Conservation (phyloP, 306 rosid genomes). For the Luffa acutangula region DNA sequence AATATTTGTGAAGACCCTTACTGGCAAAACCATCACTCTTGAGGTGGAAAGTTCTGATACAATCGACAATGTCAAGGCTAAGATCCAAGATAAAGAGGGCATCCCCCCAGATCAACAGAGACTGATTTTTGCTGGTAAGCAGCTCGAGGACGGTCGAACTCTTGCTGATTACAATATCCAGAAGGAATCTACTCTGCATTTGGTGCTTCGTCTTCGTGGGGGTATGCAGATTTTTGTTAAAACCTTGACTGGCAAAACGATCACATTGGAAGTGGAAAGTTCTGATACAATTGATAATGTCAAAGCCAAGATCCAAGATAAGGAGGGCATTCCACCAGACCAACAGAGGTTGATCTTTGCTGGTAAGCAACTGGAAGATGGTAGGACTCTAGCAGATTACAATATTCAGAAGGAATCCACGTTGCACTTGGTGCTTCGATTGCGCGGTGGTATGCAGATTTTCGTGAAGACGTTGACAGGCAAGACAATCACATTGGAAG, state of each 20-base stretch:
- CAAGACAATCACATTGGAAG: too few relatives aligned
- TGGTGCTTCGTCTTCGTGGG: neutral
- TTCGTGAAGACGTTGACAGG: too few relatives aligned
- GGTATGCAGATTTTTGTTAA: too few relatives aligned
- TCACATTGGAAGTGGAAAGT: too few relatives aligned
- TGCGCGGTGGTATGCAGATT: slow-evolving; percentile 12
- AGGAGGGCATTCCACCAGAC: neutral
- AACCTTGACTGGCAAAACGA: too few relatives aligned
- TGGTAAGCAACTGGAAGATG: neutral
- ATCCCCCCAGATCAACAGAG: neutral
- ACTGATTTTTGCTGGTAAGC: slow-evolving; percentile 1
- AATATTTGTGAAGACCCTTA: neutral
- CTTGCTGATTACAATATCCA: neutral
- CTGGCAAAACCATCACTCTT: neutral
- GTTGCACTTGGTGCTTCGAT: neutral
- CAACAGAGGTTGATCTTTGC: neutral
- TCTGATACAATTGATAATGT: too few relatives aligned
- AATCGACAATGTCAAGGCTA: neutral
- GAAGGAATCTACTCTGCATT: neutral
- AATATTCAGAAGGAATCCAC: neutral
- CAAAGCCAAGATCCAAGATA: neutral
- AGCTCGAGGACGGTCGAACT: neutral
- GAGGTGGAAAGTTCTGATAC: slow-evolving; percentile 7
- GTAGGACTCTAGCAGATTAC: slow-evolving; percentile 6
- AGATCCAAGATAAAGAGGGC: slow-evolving; percentile 1